phyloP scores from a whole-genome alignment of 2,329 filamentous ascomycete species.

The Fusarium euwallaceae region DNA sequence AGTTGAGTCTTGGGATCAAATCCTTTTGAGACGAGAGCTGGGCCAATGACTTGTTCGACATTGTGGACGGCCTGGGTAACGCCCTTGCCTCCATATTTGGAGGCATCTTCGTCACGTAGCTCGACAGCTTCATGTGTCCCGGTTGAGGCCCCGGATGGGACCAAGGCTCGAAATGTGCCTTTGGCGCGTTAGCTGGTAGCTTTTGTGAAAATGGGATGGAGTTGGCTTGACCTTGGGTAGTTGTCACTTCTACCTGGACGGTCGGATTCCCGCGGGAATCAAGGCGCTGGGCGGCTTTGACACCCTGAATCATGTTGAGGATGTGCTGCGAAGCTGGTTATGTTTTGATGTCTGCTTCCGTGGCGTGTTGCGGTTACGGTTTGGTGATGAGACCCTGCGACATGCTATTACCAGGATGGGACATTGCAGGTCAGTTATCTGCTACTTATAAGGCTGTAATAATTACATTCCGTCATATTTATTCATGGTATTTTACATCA shows the following conservation, averaged over 20 bases:
- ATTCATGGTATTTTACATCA: background rate
- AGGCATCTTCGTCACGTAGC: background rate
- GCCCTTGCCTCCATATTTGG: background rate
- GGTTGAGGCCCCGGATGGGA: background rate
- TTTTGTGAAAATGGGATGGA: background rate
- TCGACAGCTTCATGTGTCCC: background rate
- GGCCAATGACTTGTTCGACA: background rate
- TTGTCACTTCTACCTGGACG: background rate
- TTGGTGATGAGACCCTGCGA: background rate
- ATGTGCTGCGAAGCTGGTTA: background rate
- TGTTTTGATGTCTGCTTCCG: background rate
- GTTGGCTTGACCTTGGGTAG: background rate
- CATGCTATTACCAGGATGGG: background rate
- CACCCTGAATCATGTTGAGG: background rate
- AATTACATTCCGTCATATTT: background rate
- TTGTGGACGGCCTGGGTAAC: background rate
- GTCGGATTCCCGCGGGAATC: conserved; percentile 2
- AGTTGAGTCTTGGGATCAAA: background rate
- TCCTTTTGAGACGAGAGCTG: background rate
- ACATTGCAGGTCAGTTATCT: background rate
- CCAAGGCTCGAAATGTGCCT: background rate
- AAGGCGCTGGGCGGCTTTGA: background rate
- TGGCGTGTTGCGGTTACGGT: background rate
- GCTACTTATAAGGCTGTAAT: background rate
- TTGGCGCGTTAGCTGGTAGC: background rate